Evolutionary conservation across 306 rosid species (phyloP).

Genomic region (Macrotyloma uniflorum): DNA sequence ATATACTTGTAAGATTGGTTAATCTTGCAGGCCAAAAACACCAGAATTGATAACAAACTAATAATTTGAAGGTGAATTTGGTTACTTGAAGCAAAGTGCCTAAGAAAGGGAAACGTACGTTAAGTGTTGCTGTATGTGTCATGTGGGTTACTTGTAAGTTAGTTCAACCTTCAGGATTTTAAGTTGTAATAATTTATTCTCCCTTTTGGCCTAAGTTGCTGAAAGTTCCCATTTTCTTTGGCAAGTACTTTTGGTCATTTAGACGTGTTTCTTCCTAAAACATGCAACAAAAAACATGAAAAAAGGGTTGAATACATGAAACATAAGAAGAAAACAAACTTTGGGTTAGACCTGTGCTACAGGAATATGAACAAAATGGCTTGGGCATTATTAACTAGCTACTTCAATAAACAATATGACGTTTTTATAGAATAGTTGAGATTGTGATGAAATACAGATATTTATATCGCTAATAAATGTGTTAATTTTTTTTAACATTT

Average conservation of each 20-base stretch:
- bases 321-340: not conserved
- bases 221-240: not conserved
- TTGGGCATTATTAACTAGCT: no score
- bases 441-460: no score
- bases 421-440: no score
- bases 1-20: conserved; percentile 38
- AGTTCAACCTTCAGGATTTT: conserved; percentile 30
- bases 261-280: not conserved
- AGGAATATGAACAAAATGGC: no score
- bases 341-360: not conserved
- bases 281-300: not conserved
- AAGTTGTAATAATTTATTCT: conserved; percentile 20
- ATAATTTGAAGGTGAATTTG: conserved; percentile 37
- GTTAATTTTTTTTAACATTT: no score
- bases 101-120: conserved; percentile 35
- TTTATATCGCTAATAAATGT: no score
- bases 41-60: not conserved
- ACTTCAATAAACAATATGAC: no score
- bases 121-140: conserved; percentile 4
- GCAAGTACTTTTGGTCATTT: not conserved
- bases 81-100: conserved; percentile 44
- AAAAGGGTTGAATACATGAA: not conserved
- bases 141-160: conserved; percentile 50
- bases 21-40: conserved; percentile 32
- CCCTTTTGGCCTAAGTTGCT: not conserved